phyloP scores from a whole-genome alignment of 805 yeast species.

The Lipomyces yamadae region DNA sequence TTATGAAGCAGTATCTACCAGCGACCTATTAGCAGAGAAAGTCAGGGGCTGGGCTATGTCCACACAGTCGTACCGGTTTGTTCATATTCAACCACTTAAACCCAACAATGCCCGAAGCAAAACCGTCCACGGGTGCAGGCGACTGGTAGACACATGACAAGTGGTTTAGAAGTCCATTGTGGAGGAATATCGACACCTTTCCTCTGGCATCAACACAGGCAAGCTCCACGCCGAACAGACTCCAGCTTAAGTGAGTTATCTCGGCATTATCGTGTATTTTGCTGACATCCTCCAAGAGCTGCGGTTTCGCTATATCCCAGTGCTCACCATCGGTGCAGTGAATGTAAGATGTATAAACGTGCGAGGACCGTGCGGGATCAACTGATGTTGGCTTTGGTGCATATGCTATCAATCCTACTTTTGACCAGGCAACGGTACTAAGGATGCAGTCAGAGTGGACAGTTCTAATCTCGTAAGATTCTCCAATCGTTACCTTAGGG shows the following conservation, averaged over 20 bases:
- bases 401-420: conserved; percentile 36
- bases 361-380: conserved; percentile 9
- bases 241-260: conserved; percentile 63
- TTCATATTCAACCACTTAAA: conserved; percentile 78
- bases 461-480: not conserved
- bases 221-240: conserved; percentile 77
- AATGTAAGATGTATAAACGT: conserved; percentile 43
- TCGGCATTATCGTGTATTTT: conserved; percentile 33
- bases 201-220: conserved; percentile 79
- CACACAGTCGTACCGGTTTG: conserved; percentile 60
- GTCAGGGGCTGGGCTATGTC: conserved; percentile 57
- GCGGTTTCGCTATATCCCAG: conserved; percentile 77
- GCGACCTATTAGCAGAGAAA: conserved; percentile 10
- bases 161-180: conserved; percentile 40
- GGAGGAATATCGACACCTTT: conserved; percentile 58
- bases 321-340: conserved; percentile 74
- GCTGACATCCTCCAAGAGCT: conserved; percentile 44
- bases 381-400: conserved; percentile 7
- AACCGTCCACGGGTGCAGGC: conserved; percentile 30
- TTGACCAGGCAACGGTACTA: conserved; percentile 38
- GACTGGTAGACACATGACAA: conserved; percentile 38
- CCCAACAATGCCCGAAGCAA: conserved; percentile 49
- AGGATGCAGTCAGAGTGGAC: not conserved
- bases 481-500: not conserved
- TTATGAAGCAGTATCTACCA: conserved; percentile 27